Conservation (phyloP, 192 early-diverging fungal species). For the Entomortierella lignicola region DNA sequence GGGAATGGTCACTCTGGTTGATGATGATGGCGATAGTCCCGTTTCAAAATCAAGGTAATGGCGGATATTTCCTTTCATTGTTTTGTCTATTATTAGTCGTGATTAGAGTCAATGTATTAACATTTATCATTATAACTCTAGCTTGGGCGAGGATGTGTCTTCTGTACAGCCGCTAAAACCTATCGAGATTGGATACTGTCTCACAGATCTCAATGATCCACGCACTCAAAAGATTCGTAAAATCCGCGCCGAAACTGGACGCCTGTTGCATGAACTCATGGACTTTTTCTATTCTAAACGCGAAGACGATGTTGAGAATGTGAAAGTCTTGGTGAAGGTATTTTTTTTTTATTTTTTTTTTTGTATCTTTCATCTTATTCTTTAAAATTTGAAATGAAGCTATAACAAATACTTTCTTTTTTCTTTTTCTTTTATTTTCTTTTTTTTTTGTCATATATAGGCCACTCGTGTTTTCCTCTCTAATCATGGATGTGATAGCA, state of each 20-base stretch:
- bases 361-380: not conserved
- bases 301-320: slow-evolving; percentile 84
- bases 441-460: slow-evolving; percentile 10
- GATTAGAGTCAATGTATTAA: not conserved
- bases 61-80: not conserved
- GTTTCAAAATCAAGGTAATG: slow-evolving; percentile 47
- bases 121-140: not conserved
- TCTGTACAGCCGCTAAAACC: slow-evolving; percentile 51
- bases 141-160: slow-evolving; percentile 53
- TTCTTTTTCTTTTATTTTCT: not conserved
- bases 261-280: slow-evolving; percentile 64
- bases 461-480: slow-evolving; percentile 60
- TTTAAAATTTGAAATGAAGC: too few species aligned
- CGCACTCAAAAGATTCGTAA: slow-evolving; percentile 57
- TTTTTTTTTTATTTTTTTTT: not conserved
- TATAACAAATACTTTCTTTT: not conserved
- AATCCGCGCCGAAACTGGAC: slow-evolving; percentile 66
- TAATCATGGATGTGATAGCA: slow-evolving; percentile 66
- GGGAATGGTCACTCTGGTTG: slow-evolving; percentile 63
- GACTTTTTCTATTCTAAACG: slow-evolving; percentile 59
- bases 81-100: not conserved
- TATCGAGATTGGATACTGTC: slow-evolving; percentile 74
- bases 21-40: slow-evolving; percentile 63
- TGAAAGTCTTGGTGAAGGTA: slow-evolving; percentile 74
- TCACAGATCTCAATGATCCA: slow-evolving; percentile 66